A percentile compares a stretch with the other conserved stretches of the same genome.
These are phyloP conservation scores for Trichophyton benhamiae DNA, from an alignment of 2,329 filamentous ascomycete species.

Conservation along the genomic window DNA sequence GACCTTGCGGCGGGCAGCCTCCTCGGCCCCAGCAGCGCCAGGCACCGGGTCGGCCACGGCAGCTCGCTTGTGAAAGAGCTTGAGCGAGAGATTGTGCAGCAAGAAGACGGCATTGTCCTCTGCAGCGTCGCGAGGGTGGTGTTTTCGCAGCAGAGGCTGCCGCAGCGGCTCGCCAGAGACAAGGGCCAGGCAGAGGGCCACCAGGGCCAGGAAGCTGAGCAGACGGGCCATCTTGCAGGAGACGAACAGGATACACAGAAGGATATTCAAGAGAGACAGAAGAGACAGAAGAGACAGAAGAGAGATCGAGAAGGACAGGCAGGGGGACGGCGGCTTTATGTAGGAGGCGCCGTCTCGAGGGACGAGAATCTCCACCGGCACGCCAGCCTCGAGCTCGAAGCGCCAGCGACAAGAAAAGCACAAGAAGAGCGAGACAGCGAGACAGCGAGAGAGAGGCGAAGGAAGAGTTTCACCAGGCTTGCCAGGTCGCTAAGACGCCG, in stretches of 20 bases:
- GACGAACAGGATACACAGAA: not conserved
- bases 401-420: not conserved
- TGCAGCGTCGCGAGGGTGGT: conserved; percentile 3
- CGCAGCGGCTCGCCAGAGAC: conserved; percentile 8
- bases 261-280: too few species aligned
- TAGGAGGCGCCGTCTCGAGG: not conserved
- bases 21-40: conserved; percentile 4
- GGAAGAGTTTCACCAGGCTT: not conserved
- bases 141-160: conserved; percentile 3
- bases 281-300: not conserved
- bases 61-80: conserved; percentile 7
- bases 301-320: not conserved
- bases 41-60: conserved; percentile 1
- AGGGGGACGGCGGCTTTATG: not conserved
- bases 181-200: conserved; percentile 5
- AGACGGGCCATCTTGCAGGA: conserved; percentile 8
- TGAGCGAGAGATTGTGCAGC: conserved; percentile 7
- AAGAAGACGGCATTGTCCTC: conserved; percentile 2
- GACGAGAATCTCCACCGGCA: not conserved
- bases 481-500: not conserved
- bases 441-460: not conserved
- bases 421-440: not conserved
- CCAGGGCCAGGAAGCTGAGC: not conserved
- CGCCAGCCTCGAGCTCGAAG: not conserved
- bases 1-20: conserved; percentile 8